phyloP scores from a whole-genome alignment of 106 monocot genomes.

The Allium cepa region DNA sequence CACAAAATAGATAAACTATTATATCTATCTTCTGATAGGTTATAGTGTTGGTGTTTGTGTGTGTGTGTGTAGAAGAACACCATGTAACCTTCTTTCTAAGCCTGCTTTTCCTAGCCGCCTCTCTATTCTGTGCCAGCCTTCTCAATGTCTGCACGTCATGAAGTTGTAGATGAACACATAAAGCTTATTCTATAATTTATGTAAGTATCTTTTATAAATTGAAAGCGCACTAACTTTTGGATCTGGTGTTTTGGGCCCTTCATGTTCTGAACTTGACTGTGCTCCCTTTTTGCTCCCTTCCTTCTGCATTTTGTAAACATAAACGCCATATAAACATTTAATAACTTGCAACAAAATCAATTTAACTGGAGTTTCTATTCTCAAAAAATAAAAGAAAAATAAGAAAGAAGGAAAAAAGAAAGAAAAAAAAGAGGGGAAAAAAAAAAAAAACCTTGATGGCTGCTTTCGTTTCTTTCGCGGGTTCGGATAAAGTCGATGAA shows the following conservation, averaged over 20 bases:
- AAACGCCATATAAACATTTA: not conserved
- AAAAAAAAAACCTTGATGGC: slow-evolving; percentile 6
- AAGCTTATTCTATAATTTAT: too few relatives aligned
- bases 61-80: not conserved
- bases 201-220: too few relatives aligned
- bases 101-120: slow-evolving; percentile 95
- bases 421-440: not conserved
- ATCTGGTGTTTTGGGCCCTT: slow-evolving; percentile 53
- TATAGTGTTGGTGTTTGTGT: not conserved
- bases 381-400: too few relatives aligned
- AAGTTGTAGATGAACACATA: too few relatives aligned
- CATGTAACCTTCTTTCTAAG: slow-evolving; percentile 74
- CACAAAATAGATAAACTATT: too few relatives aligned
- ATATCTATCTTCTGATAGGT: too few relatives aligned
- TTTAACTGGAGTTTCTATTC: too few relatives aligned
- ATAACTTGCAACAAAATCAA: not conserved
- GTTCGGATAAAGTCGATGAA: not conserved
- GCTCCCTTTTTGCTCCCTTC: slow-evolving; percentile 34
- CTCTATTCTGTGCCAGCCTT: slow-evolving; percentile 95
- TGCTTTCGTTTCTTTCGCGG: slow-evolving; percentile 7
- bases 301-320: slow-evolving; percentile 17
- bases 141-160: slow-evolving; percentile 48
- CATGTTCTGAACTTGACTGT: slow-evolving; percentile 47
- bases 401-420: not conserved
- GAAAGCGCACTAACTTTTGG: slow-evolving; percentile 36